A percentile compares a stretch with the other conserved stretches of the same genome.
phyloP scores from a whole-genome alignment of 805 yeast genomes.

The Starmera amethionina region DNA sequence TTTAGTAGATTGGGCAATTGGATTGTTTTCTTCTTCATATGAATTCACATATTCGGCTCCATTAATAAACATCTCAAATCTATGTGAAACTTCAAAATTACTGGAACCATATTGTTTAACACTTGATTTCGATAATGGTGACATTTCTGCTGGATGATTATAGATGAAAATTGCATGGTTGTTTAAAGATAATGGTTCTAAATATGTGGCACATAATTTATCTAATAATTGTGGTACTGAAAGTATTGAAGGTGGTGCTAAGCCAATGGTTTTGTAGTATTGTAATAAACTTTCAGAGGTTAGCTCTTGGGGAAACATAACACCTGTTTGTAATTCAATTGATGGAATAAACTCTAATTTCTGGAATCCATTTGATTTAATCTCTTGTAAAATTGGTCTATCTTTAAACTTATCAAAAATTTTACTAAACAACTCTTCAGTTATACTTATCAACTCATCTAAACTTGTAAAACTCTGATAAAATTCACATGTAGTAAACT shows the following conservation, averaged over 20 bases:
- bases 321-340: constrained; percentile 44
- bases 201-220: constrained; percentile 42
- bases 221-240: constrained; percentile 59
- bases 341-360: constrained; percentile 59
- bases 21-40: constrained; percentile 93
- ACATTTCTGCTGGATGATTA: constrained; percentile 76
- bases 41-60: constrained; percentile 86
- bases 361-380: constrained; percentile 18
- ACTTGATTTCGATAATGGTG: constrained; percentile 79
- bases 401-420: constrained; percentile 13
- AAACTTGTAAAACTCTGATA: constrained; percentile 66
- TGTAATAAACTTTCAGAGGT: constrained; percentile 28
- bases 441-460: constrained; percentile 52
- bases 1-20: constrained; percentile 56
- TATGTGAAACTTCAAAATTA: constrained; percentile 37
- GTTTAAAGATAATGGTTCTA: constrained; percentile 52
- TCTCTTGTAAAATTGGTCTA: constrained; percentile 21
- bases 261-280: constrained; percentile 23
- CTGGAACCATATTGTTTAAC: constrained; percentile 18
- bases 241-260: constrained; percentile 24
- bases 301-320: constrained; percentile 34
- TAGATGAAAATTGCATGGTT: constrained; percentile 59
- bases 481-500: constrained; percentile 84
- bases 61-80: constrained; percentile 79
- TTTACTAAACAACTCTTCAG: constrained; percentile 44